Base-by-base conservation (phyloP, 371 early-diverging fungal genomes). In the Coemansia sp. region DNA sequence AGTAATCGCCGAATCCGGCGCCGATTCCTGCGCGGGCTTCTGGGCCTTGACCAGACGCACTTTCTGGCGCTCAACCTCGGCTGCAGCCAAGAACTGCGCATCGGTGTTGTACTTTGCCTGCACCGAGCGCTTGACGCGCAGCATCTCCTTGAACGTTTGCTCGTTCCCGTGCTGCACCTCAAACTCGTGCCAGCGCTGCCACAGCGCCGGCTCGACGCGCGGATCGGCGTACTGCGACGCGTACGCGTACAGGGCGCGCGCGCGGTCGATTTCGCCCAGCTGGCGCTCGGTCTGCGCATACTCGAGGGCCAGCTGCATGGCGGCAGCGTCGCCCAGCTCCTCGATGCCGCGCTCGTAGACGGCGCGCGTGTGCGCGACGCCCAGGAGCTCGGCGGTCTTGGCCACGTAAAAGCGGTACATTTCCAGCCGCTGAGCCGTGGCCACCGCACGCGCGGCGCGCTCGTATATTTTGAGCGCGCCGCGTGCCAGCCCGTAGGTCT, bases 121-220 rank as follows among this genome's bases (percentile, higher is more conserved):
- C 2, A 91, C 91, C 39, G 85, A 82, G n/a, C 99, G 90, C 77
- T 95, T 95, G 66, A 97, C 90, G 36, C 98, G 84, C 44, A 98
- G 82, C 97, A 96, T 96, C 68, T 98, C 98, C 79, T 93, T 94
- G 80, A 94, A 98, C 5, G 98, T 95, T 59, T 97, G 97, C 78
- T 99, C 98, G 76, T 94, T 95, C 51, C 99, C 99, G 70, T 93
- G 92, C 68, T 89, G 86, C 16, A 96, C 94, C 81, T 99, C 99
- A 77, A 98, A 99, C 58, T 93, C 91, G 60, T 94, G 90, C 99
- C 99, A 99, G 49, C 75, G 79, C 62, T 88, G 82, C 99, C 99
- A 98, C 68, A 90, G 94, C 39, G 69, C 81, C 55, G 74, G 84
- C 51, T 71, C 77, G 72, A 85, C 82, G 57, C 91, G 83, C 40